Percentiles rank a stretch among this genome's conserved stretches.
Conservation (phyloP, 805 yeast genomes). For the Wickerhamiella bombiphila region DNA sequence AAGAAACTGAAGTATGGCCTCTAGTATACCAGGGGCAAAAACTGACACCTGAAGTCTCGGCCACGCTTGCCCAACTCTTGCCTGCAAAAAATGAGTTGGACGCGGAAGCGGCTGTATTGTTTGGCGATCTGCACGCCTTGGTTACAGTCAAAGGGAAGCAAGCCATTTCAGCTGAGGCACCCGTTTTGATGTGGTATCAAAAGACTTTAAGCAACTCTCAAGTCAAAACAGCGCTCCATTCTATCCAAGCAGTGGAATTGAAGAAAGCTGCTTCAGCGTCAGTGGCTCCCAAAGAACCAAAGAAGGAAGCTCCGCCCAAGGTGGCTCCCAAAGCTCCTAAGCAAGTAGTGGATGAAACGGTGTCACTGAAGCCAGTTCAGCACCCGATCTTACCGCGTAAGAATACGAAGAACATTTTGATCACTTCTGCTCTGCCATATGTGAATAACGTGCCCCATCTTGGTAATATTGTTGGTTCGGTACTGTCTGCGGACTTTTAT, state of each 20-base stretch:
- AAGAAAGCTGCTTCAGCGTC: not conserved
- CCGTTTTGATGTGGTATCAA: conserved; percentile 23
- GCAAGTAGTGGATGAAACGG: not conserved
- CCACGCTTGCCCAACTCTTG: conserved; percentile 15
- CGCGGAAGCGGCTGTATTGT: conserved; percentile 30
- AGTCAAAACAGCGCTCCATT: conserved; percentile 18
- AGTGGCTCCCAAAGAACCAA: conserved; percentile 24
- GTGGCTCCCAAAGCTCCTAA: conserved; percentile 3
- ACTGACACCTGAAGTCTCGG: conserved; percentile 15
- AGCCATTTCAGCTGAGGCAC: conserved; percentile 21
- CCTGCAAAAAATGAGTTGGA: conserved; percentile 21
- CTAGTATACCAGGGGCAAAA: conserved; percentile 9
- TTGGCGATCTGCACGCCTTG: conserved; percentile 31
- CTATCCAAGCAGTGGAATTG: not conserved
- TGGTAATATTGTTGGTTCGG: conserved; percentile 94
- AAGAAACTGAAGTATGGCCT: conserved; percentile 26
- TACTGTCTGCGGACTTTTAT: conserved; percentile 84
- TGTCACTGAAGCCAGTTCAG: conserved; percentile 7
- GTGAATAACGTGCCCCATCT: conserved; percentile 97
- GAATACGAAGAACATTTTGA: conserved; percentile 63
- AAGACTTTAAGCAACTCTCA: conserved; percentile 18
- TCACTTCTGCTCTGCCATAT: conserved; percentile 94
- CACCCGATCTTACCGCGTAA: conserved; percentile 47
- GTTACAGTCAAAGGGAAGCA: conserved; percentile 22
- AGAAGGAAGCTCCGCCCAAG: conserved; percentile 29